Conservation (phyloP, 306 rosid species). For the Dicorynia guianensis region DNA sequence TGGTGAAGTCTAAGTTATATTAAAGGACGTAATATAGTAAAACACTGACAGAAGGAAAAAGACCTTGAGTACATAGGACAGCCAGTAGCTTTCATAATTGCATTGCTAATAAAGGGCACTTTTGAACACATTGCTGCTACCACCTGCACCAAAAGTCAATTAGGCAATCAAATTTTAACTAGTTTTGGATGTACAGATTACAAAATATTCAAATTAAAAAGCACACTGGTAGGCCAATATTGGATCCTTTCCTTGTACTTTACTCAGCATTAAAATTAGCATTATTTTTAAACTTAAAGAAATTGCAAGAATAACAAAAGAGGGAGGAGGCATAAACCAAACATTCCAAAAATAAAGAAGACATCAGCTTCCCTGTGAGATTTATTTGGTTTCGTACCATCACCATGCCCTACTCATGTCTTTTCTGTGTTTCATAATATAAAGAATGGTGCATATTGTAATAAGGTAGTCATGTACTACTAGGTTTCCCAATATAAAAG, state of each 20-base stretch:
- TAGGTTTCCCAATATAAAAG: conserved; percentile 4
- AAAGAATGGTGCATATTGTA: background rate
- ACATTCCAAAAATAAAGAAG: background rate
- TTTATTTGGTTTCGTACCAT: conserved; percentile 18
- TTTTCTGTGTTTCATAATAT: conserved; percentile 2
- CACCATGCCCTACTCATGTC: conserved; percentile 19
- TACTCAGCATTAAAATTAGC: conserved; percentile 22
- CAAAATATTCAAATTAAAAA: conserved; percentile 16
- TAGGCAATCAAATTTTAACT: conserved; percentile 28
- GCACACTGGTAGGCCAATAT: conserved; percentile 15
- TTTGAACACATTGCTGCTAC: conserved; percentile 97
- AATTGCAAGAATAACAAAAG: background rate
- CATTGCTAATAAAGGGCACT: conserved; percentile 89
- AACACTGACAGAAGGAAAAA: conserved; percentile 6
- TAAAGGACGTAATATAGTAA: conserved; percentile 4
- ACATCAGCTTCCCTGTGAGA: conserved; percentile 11
- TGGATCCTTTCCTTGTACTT: conserved; percentile 15
- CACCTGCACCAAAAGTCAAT: conserved; percentile 65
- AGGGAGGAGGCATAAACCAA: background rate
- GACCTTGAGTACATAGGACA: conserved; percentile 61
- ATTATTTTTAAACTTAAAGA: conserved; percentile 30
- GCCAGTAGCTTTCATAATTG: conserved; percentile 87
- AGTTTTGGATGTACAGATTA: background rate
- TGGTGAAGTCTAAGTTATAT: background rate
- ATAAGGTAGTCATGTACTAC: background rate